Evolutionary conservation across 345 rosid species (phyloP).

Genomic region (Atalantia buxifolia): DNA sequence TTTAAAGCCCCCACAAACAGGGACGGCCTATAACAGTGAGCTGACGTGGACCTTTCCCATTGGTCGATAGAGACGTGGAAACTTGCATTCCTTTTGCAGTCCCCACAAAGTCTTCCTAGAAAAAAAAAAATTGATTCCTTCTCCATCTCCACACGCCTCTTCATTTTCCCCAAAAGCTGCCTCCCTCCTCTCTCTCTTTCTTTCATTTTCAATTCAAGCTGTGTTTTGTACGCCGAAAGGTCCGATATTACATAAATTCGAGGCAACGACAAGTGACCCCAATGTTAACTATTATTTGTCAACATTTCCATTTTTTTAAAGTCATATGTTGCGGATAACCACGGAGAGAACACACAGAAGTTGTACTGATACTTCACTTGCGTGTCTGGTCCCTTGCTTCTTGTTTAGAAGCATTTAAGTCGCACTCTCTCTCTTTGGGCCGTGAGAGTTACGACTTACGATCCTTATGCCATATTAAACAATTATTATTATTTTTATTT

Average conservation of each 20-base stretch:
- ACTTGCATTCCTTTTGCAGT: slow-evolving; percentile 6
- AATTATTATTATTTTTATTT: too few relatives aligned
- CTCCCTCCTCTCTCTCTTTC: slow-evolving; percentile 13
- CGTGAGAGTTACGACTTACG: not conserved
- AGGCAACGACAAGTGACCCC: not conserved
- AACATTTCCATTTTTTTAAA: not conserved
- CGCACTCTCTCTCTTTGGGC: not conserved
- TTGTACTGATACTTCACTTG: not conserved
- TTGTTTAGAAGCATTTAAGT: not conserved
- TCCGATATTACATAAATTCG: not conserved
- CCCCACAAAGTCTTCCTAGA: not conserved
- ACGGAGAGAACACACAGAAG: not conserved
- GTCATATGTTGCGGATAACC: slow-evolving; percentile 14
- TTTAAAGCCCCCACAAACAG: too few relatives aligned
- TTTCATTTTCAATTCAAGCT: not conserved
- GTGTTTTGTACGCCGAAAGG: slow-evolving; percentile 14
- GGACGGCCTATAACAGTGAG: slow-evolving; percentile 19
- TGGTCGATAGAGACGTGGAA: slow-evolving; percentile 19
- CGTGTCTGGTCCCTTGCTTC: not conserved
- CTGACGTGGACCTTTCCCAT: slow-evolving; percentile 34
- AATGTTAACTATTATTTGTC: not conserved
- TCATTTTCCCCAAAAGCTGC: slow-evolving; percentile 54
- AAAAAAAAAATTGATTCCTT: slow-evolving; percentile 1
- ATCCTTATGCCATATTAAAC: too few relatives aligned
- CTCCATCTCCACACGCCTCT: slow-evolving; percentile 37